Conservation (phyloP, 2,329 filamentous ascomycete species). For the Chalara sp. region DNA sequence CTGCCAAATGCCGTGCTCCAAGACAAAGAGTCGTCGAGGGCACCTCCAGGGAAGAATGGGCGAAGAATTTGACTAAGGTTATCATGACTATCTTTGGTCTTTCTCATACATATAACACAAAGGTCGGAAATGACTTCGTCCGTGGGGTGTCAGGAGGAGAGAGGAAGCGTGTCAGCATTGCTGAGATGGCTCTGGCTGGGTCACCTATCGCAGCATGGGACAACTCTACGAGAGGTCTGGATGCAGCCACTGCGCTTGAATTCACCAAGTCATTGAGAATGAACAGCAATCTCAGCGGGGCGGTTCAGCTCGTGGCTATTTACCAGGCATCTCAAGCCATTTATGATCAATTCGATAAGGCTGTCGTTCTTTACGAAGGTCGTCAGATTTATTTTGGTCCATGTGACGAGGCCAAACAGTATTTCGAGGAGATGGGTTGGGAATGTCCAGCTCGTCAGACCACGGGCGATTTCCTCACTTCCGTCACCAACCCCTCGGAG, state of each 20-base stretch:
- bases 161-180: slow-evolving; percentile 74
- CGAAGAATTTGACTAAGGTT: slow-evolving; percentile 38
- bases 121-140: slow-evolving; percentile 69
- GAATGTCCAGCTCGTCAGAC: slow-evolving; percentile 53
- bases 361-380: slow-evolving; percentile 59
- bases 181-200: slow-evolving; percentile 58
- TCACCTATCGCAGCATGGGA: slow-evolving; percentile 37
- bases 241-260: slow-evolving; percentile 67
- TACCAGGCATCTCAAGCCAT: slow-evolving; percentile 68
- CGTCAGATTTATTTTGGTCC: slow-evolving; percentile 70
- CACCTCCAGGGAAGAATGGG: slow-evolving; percentile 49
- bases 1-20: slow-evolving; percentile 61
- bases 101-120: slow-evolving; percentile 64
- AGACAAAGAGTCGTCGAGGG: slow-evolving; percentile 48
- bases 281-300: slow-evolving; percentile 56
- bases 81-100: slow-evolving; percentile 68
- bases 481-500: slow-evolving; percentile 59
- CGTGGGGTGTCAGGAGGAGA: slow-evolving; percentile 65
- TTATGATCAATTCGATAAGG: slow-evolving; percentile 66
- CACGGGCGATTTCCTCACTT: slow-evolving; percentile 66
- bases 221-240: slow-evolving; percentile 57
- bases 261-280: slow-evolving; percentile 63
- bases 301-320: slow-evolving; percentile 59
- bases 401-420: slow-evolving; percentile 55
- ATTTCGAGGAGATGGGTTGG: slow-evolving; percentile 67